Evolutionary conservation across 2,329 filamentous ascomycete genomes (phyloP), one percentile per base, ranked within the genome.

Genomic region (Ophiostoma montium): DNA sequence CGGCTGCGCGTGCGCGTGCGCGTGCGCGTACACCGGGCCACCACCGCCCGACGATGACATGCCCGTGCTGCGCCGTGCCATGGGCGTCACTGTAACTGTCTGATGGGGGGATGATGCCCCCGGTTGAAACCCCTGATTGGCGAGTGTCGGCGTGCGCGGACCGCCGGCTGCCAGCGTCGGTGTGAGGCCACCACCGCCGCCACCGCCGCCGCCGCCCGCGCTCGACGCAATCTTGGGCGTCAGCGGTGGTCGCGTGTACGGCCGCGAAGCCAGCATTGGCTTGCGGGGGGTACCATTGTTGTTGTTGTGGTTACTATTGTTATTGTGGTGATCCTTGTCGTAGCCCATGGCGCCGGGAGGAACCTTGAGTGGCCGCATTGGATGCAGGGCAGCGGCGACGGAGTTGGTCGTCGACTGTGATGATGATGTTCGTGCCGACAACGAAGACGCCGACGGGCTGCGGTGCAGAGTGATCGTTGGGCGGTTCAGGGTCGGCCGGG

Each of bases 221-320:
- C 27, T 41, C 30, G 75, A 49, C 23, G 75, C 71, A 47, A 78
- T 70, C 65, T 80, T 78, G 55, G 74, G 71, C 2, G 71, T 76
- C 58, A 76, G 57, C 49, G 74, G 74, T 31, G 67, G 58, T 52
- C 70, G 68, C 55, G 63, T 68, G 59, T 68, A 55, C 58, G 64
- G 62, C 74, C 80, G 71, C 57, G 74, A 70, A 48, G 86, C 84
- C 67, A 81, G 81, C 60, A 83, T 72, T 36, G 80, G 76, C 61
- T 72, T 71, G 57, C 71, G 72, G 55, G 67, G 70, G 59, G 70
- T 67, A n/a, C n/a, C n/a, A n/a, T n/a, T n/a, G n/a, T n/a, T n/a
- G n/a, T n/a, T n/a, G n/a, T n/a, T n/a, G n/a, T n/a, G n/a, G n/a
- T n/a, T n/a, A n/a, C n/a, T n/a, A n/a, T n/a, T n/a, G n/a, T n/a